These are phyloP conservation scores for Microsporum canis DNA, from an alignment of 2,329 filamentous ascomycete genomes.

Conservation along the genomic window DNA sequence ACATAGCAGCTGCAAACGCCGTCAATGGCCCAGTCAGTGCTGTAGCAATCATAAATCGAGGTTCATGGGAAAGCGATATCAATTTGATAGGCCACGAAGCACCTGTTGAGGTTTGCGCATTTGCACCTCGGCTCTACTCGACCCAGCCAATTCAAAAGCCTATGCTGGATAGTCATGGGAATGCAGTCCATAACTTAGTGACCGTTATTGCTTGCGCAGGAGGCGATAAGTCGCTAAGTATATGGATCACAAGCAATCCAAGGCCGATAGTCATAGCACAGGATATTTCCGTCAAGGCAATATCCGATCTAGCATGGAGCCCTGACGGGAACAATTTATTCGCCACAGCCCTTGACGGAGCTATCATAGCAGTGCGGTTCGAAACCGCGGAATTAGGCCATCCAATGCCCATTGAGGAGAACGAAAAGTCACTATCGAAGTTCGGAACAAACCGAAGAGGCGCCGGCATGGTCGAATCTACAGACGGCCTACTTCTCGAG, in stretches of 20 bases:
- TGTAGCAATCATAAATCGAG: constrained; percentile 87
- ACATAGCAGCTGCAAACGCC: constrained; percentile 92
- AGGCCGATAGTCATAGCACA: constrained; percentile 82
- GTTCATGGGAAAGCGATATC: constrained; percentile 90
- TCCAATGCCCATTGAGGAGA: constrained; percentile 75
- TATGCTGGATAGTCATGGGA: constrained; percentile 34
- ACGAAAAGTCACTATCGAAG: constrained; percentile 83
- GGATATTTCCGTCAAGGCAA: constrained; percentile 78
- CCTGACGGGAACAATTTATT: constrained; percentile 83
- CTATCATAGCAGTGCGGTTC: constrained; percentile 71
- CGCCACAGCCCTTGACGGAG: constrained; percentile 77
- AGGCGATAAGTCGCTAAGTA: constrained; percentile 88
- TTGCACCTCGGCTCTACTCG: constrained; percentile 82
- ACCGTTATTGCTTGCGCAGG: constrained; percentile 95
- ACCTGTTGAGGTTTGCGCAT: constrained; percentile 92
- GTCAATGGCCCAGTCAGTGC: constrained; percentile 96
- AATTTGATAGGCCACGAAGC: constrained; percentile 96
- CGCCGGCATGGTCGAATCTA: constrained; percentile 83
- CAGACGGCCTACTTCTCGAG: constrained; percentile 76
- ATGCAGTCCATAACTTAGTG: constrained; percentile 45
- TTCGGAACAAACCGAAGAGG: constrained; percentile 81
- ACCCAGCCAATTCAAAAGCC: constrained; percentile 49
- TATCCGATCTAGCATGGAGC: constrained; percentile 88
- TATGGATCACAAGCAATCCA: constrained; percentile 96
- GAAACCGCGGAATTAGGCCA: constrained; percentile 80